These are phyloP conservation scores for Draba incana DNA, from an alignment of 345 rosid species.

Conservation along the genomic window DNA sequence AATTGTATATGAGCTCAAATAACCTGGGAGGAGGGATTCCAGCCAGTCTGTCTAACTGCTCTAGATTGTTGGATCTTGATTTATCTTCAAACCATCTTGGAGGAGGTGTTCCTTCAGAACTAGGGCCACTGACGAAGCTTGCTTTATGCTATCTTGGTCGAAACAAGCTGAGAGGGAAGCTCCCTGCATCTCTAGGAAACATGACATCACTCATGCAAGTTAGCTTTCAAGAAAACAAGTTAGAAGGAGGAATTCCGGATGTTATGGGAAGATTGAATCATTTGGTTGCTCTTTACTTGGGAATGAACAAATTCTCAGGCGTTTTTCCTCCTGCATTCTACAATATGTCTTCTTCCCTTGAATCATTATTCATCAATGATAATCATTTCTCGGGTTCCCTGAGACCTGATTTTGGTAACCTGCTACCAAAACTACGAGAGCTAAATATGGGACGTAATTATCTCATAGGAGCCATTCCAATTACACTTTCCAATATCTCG, in stretches of 20 bases:
- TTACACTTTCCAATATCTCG: neutral
- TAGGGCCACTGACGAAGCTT: slow-evolving; percentile 16
- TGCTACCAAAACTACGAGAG: neutral
- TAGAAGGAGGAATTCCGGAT: too few species aligned
- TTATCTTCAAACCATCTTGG: neutral
- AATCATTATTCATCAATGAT: fast-evolving
- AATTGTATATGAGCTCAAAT: neutral
- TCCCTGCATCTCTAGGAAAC: too few species aligned
- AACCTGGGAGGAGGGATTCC: neutral
- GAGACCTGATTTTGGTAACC: neutral
- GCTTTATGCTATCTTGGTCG: fast-evolving
- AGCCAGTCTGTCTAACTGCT: neutral
- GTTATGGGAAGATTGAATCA: too few species aligned
- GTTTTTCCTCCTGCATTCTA: neutral
- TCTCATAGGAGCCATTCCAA: neutral
- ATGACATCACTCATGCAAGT: too few species aligned
- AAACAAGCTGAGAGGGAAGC: neutral
- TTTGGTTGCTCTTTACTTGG: fast-evolving
- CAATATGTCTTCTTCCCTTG: neutral
- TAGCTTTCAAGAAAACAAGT: too few species aligned
- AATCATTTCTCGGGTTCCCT: neutral
- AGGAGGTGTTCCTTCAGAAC: neutral
- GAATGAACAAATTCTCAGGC: neutral
- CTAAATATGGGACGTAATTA: neutral
- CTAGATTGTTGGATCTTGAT: neutral